A percentile compares a stretch with the other conserved stretches of the same genome.
These are phyloP conservation scores for Pleurotus salmoneostramineus DNA, from an alignment of 768 basidiomycete species.

Conservation along the genomic window DNA sequence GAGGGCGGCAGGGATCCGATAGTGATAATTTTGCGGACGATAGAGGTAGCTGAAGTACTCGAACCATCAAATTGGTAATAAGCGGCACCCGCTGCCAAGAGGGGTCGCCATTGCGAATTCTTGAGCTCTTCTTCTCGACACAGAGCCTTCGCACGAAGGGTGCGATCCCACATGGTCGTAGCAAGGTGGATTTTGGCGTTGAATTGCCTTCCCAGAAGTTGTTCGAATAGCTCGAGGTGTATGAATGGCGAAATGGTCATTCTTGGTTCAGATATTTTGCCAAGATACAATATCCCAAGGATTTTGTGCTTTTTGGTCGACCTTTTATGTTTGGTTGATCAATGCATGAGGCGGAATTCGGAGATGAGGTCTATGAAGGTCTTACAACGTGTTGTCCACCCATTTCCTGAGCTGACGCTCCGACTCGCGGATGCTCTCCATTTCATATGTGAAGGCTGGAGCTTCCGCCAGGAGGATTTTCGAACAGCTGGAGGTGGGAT, in stretches of 20 bases:
- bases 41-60: constrained; percentile 27
- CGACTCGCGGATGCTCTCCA: neutral
- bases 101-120: constrained; percentile 37
- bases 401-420: constrained; percentile 2
- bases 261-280: constrained; percentile 32
- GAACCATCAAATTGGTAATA: constrained; percentile 31
- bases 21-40: constrained; percentile 23
- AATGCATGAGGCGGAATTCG: neutral
- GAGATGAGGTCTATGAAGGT: neutral
- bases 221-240: constrained; percentile 9
- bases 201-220: constrained; percentile 25
- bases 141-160: constrained; percentile 25
- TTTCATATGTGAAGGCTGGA: constrained; percentile 3
- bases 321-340: neutral
- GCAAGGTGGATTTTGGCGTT: constrained; percentile 39
- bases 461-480: neutral
- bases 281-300: constrained; percentile 34
- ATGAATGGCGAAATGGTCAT: constrained; percentile 10
- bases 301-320: constrained; percentile 8
- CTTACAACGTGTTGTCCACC: neutral
- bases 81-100: constrained; percentile 33
- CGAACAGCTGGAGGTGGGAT: neutral
- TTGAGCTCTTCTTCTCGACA: constrained; percentile 31
- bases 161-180: constrained; percentile 41
- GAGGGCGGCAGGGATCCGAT: no score